A percentile compares a stretch with the other conserved stretches of the same genome.
These are phyloP conservation scores for Lichtheimia ornata DNA, from an alignment of 371 early-diverging fungal species.

Conservation along the genomic window DNA sequence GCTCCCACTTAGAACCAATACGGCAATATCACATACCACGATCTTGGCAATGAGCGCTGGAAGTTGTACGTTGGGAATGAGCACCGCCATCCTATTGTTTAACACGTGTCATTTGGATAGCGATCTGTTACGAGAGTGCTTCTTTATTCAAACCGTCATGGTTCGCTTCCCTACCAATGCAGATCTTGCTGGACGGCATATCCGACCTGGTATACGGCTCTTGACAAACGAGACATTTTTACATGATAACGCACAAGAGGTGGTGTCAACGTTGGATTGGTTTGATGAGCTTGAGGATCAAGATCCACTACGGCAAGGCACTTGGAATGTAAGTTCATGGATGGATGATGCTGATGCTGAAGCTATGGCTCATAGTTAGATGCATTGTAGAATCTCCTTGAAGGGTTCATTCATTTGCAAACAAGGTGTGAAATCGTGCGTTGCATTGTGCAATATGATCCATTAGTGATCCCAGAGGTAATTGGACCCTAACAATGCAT, in stretches of 20 bases:
- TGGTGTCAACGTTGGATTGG: slow-evolving; percentile 25
- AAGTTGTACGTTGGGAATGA: slow-evolving; percentile 5
- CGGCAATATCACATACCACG: slow-evolving; percentile 2
- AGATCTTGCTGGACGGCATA: slow-evolving; percentile 23
- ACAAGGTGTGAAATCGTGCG: slow-evolving; percentile 32
- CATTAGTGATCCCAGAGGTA: slow-evolving; percentile 23
- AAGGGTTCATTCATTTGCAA: slow-evolving; percentile 35
- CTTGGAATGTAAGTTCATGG: not conserved
- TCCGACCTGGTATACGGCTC: slow-evolving; percentile 17
- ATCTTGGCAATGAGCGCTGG: slow-evolving; percentile 12
- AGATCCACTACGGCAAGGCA: slow-evolving; percentile 4
- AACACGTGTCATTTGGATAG: slow-evolving; percentile 1
- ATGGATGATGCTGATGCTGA: too few relatives aligned
- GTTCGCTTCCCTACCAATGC: slow-evolving; percentile 6
- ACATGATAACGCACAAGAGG: slow-evolving; percentile 18
- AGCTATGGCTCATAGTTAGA: too few relatives aligned
- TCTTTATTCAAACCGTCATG: slow-evolving; percentile 11
- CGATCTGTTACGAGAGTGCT: slow-evolving; percentile 18
- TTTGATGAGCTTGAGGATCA: slow-evolving; percentile 32
- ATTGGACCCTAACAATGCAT: not conserved
- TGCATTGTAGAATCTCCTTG: slow-evolving; percentile 21
- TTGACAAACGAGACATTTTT: slow-evolving; percentile 26
- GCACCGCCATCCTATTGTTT: not conserved
- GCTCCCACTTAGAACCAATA: slow-evolving; percentile 6
- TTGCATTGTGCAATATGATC: slow-evolving; percentile 19